phyloP scores from a whole-genome alignment of 2,329 filamentous ascomycete genomes.

The Microascus cirrosus region DNA sequence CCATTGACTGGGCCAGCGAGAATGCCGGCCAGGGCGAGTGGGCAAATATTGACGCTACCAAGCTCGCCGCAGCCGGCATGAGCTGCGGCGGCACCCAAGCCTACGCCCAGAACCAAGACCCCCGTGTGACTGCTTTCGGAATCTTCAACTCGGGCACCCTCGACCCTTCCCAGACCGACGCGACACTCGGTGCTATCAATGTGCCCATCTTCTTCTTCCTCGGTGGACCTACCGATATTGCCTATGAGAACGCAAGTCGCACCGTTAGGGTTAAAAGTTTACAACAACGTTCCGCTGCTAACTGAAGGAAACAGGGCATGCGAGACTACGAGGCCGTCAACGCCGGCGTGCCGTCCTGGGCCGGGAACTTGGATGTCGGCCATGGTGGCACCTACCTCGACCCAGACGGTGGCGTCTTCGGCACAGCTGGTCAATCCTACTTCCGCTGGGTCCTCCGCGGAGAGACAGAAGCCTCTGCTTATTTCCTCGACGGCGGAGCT shows the following conservation, averaged over 20 bases:
- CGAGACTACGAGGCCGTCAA: slow-evolving; percentile 9
- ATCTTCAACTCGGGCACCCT: slow-evolving; percentile 15
- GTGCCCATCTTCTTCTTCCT: slow-evolving; percentile 11
- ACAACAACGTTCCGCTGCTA: too few relatives aligned
- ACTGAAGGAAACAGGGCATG: slow-evolving; percentile 6
- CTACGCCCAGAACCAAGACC: slow-evolving; percentile 11
- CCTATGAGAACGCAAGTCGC: slow-evolving; percentile 10
- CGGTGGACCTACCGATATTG: slow-evolving; percentile 10
- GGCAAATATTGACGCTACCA: slow-evolving; percentile 12
- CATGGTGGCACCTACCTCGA: slow-evolving; percentile 11
- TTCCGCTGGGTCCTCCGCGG: slow-evolving; percentile 7
- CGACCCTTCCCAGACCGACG: slow-evolving; percentile 6
- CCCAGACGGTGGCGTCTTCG: slow-evolving; percentile 10
- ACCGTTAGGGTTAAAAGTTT: too few relatives aligned
- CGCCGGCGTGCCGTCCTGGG: slow-evolving; percentile 9
- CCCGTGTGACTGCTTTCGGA: slow-evolving; percentile 11
- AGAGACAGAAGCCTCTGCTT: background rate
- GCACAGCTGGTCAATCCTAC: slow-evolving; percentile 6
- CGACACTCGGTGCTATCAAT: slow-evolving; percentile 6
- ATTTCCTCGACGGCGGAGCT: slow-evolving; percentile 4
- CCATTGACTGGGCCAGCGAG: slow-evolving; percentile 11
- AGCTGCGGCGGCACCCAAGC: slow-evolving; percentile 19
- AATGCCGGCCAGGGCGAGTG: slow-evolving; percentile 10
- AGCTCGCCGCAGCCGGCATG: slow-evolving; percentile 15
- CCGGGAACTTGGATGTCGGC: slow-evolving; percentile 11